A percentile compares a stretch with the other conserved stretches of the same genome.
Evolutionary conservation across 2,329 filamentous ascomycete species (phyloP).

Genomic region (Verticillium klebahnii): DNA sequence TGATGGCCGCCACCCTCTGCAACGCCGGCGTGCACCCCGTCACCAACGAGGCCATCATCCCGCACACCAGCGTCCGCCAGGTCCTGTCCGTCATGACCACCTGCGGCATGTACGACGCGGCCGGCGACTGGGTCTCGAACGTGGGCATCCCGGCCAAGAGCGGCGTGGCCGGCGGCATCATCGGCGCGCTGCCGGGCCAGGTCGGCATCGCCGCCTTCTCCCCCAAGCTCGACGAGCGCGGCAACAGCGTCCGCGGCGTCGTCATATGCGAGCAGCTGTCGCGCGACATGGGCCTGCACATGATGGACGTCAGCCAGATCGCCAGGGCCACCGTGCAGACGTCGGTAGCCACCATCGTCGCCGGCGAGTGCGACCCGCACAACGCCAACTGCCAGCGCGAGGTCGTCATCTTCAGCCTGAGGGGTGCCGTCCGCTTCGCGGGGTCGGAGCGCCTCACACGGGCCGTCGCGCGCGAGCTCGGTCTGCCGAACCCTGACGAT

Average conservation of each 20-base stretch:
- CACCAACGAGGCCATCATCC: slow-evolving; percentile 27
- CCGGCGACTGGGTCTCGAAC: slow-evolving; percentile 31
- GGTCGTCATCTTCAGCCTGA: slow-evolving; percentile 24
- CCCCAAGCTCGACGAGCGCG: slow-evolving; percentile 24
- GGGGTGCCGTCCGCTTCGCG: slow-evolving; percentile 27
- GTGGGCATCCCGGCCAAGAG: slow-evolving; percentile 33
- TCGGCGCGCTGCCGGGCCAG: slow-evolving; percentile 25
- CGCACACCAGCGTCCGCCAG: slow-evolving; percentile 29
- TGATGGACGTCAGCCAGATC: slow-evolving; percentile 29
- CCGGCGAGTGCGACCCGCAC: slow-evolving; percentile 18
- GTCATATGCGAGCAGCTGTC: slow-evolving; percentile 25
- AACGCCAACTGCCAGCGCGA: slow-evolving; percentile 20
- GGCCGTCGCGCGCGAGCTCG: slow-evolving; percentile 23
- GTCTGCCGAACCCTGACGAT: slow-evolving; percentile 14
- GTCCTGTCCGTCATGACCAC: slow-evolving; percentile 36
- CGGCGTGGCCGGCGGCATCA: slow-evolving; percentile 27
- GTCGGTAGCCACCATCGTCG: slow-evolving; percentile 22
- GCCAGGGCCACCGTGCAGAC: slow-evolving; percentile 22
- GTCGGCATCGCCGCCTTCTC: slow-evolving; percentile 26
- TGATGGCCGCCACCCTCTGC: slow-evolving; percentile 33
- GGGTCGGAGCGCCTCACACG: slow-evolving; percentile 27
- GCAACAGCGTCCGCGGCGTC: slow-evolving; percentile 26
- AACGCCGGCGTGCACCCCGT: slow-evolving; percentile 30
- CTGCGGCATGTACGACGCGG: slow-evolving; percentile 36
- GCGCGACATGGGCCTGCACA: slow-evolving; percentile 26